phyloP scores from a whole-genome alignment of 1,284 basidiomycete genomes.

The Baeospora myosura region DNA sequence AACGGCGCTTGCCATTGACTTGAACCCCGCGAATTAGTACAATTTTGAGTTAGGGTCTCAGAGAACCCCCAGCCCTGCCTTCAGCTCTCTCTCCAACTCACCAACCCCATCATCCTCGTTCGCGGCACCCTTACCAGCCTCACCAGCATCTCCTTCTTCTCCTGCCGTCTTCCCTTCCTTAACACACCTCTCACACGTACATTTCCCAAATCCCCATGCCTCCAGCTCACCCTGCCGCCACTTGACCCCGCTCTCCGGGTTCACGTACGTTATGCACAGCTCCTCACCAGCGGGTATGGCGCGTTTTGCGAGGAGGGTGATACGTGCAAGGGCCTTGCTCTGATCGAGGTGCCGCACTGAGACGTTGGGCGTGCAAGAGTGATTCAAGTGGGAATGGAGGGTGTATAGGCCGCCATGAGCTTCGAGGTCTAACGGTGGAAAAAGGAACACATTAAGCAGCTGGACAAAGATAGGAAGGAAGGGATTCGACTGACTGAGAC shows the following conservation, averaged over 20 bases:
- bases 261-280: constrained; percentile 73
- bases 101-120: too few relatives aligned
- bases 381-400: constrained; percentile 84
- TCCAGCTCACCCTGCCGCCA: constrained; percentile 53
- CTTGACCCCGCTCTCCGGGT: constrained; percentile 49
- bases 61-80: too few relatives aligned
- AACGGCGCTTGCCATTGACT: too few relatives aligned
- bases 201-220: constrained; percentile 72
- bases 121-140: too few relatives aligned
- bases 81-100: too few relatives aligned
- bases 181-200: constrained; percentile 61
- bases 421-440: constrained; percentile 58
- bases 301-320: constrained; percentile 61
- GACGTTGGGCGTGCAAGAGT: constrained; percentile 73
- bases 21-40: too few relatives aligned
- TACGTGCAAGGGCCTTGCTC: constrained; percentile 55
- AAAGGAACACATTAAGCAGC: constrained; percentile 3
- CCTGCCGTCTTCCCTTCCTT: constrained; percentile 32
- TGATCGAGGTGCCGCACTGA: constrained; percentile 66
- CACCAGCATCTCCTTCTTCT: constrained; percentile 8
- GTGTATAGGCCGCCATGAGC: constrained; percentile 81
- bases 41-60: too few relatives aligned
- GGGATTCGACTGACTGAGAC: constrained; percentile 52
- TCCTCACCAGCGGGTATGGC: constrained; percentile 71
- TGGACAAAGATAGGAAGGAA: too few relatives aligned